These are phyloP conservation scores for Xeromyces bisporus DNA, from an alignment of 495 filamentous ascomycete genomes.

Conservation along the genomic window DNA sequence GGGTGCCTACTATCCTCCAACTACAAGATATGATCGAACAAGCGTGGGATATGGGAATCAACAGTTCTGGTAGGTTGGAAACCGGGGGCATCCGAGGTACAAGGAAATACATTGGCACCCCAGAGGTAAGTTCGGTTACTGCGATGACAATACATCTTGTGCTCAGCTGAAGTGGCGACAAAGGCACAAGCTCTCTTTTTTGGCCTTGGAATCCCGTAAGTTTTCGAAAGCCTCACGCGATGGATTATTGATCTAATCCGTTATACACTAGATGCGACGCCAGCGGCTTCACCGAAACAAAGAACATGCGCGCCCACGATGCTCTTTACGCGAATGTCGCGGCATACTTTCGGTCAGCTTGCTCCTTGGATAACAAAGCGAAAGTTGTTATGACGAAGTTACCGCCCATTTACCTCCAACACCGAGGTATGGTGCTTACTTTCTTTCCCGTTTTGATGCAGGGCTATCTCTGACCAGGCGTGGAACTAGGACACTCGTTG, in stretches of 20 bases:
- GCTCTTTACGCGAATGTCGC: conserved; percentile 51
- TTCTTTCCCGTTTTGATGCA: neutral
- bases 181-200: conserved; percentile 70
- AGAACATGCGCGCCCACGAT: conserved; percentile 30
- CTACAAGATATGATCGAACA: conserved; percentile 81
- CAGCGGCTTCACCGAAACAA: conserved; percentile 26
- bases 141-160: too few relatives aligned
- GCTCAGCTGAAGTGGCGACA: too few relatives aligned
- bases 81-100: conserved; percentile 81
- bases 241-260: neutral
- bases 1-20: conserved; percentile 61
- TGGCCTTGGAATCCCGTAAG: conserved; percentile 48
- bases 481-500: conserved; percentile 58
- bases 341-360: conserved; percentile 48
- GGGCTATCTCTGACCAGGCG: neutral
- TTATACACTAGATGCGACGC: conserved; percentile 30
- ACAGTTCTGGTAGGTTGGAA: conserved; percentile 52
- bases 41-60: conserved; percentile 82
- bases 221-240: conserved; percentile 2
- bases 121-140: conserved; percentile 46
- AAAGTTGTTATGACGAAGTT: conserved; percentile 51
- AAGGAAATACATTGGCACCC: conserved; percentile 89
- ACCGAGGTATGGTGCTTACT: conserved; percentile 39
- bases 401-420: conserved; percentile 84
- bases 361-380: conserved; percentile 13